These are phyloP conservation scores for Magnaporthales sp. DNA, from an alignment of 2,329 filamentous ascomycete species.

Conservation along the genomic window DNA sequence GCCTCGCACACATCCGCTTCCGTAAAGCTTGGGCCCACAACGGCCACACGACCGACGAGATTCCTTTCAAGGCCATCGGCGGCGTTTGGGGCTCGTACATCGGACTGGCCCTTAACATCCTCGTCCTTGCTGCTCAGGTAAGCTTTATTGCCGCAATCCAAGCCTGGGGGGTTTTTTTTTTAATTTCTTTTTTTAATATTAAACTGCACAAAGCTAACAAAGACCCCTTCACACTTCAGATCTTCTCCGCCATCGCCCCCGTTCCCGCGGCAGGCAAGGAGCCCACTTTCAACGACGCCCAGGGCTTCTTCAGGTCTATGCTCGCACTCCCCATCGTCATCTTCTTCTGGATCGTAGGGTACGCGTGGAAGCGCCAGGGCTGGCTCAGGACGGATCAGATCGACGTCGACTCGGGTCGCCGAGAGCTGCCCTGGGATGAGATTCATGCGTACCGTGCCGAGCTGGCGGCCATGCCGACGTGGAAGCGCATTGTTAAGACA, in stretches of 20 bases:
- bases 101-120: conserved; percentile 45
- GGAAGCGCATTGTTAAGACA: conserved; percentile 9
- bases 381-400: conserved; percentile 53
- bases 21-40: conserved; percentile 49
- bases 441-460: conserved; percentile 44
- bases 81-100: conserved; percentile 56
- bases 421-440: conserved; percentile 56
- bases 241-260: conserved; percentile 39
- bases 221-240: conserved; percentile 19
- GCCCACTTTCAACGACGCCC: conserved; percentile 20
- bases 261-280: conserved; percentile 15
- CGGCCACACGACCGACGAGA: conserved; percentile 52
- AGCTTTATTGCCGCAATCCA: no score
- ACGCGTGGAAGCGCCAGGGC: conserved; percentile 55
- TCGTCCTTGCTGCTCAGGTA: conserved; percentile 45
- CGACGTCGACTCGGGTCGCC: conserved; percentile 57
- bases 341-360: conserved; percentile 46
- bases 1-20: conserved; percentile 61
- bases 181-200: background rate
- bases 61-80: conserved; percentile 52
- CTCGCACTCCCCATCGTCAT: conserved; percentile 46
- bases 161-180: no score
- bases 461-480: conserved; percentile 11
- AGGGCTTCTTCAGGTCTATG: conserved; percentile 45
- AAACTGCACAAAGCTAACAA: conserved; percentile 2